These are phyloP conservation scores for Kokia cookei DNA, from an alignment of 441 rosid species.

Conservation along the genomic window DNA sequence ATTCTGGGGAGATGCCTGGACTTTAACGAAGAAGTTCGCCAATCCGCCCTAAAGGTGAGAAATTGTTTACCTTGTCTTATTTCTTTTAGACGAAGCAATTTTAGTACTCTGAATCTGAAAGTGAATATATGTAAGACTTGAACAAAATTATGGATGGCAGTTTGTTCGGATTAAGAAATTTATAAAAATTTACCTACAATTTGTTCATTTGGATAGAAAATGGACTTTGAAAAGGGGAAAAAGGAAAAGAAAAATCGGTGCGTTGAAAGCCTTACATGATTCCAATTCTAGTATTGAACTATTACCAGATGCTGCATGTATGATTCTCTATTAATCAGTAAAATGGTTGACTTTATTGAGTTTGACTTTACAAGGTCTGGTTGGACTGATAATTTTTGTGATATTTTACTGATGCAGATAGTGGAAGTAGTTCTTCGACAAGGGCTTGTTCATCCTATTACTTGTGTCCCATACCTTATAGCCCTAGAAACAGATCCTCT, in stretches of 20 bases:
- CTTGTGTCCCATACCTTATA: conserved; percentile 96
- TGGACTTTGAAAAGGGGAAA: not conserved
- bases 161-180: not conserved
- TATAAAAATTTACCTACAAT: not conserved
- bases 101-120: not conserved
- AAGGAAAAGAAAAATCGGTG: not conserved
- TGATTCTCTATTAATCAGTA: not conserved
- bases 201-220: not conserved
- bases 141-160: not conserved
- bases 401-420: conserved; percentile 52
- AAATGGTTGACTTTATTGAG: not conserved
- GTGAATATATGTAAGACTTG: not conserved
- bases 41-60: conserved; percentile 87
- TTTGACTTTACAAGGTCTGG: not conserved
- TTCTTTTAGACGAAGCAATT: not conserved
- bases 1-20: conserved; percentile 90
- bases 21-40: conserved; percentile 83
- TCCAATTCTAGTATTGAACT: not conserved
- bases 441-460: conserved; percentile 99
- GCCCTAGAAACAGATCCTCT: conserved; percentile 98
- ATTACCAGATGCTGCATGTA: not conserved
- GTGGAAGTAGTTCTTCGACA: conserved; percentile 96
- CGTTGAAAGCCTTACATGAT: not conserved
- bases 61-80: not conserved
- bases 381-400: conserved; percentile 2